Percentiles rank a stretch among this genome's conserved stretches.
phyloP scores from a whole-genome alignment of 345 rosid genomes.

The Eucalyptus melliodora region DNA sequence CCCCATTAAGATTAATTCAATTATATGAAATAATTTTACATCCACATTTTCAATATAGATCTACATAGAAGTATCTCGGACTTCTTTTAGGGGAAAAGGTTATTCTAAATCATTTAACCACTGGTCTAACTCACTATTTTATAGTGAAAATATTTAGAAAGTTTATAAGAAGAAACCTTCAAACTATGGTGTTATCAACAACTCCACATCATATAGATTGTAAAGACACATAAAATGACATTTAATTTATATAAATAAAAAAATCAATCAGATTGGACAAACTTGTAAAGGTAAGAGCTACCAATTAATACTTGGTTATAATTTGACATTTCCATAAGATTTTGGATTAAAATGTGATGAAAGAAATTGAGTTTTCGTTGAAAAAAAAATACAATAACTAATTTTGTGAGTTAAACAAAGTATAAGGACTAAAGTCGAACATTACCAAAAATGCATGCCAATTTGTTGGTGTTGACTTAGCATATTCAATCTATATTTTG shows the following conservation, averaged over 20 bases:
- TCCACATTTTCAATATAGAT: neutral
- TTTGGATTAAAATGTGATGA: neutral
- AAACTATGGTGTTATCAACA: neutral
- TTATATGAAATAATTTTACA: too few species aligned
- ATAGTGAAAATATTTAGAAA: neutral
- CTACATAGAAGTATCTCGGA: neutral
- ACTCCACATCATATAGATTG: neutral
- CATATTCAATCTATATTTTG: neutral
- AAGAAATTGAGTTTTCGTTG: neutral
- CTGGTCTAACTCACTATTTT: neutral
- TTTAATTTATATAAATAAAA: neutral
- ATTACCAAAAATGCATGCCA: neutral
- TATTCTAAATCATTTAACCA: neutral
- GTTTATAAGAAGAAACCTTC: neutral
- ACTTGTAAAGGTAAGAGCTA: neutral
- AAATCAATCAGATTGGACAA: neutral
- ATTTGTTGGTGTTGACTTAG: neutral
- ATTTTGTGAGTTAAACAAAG: neutral
- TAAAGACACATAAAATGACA: neutral
- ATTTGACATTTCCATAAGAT: neutral
- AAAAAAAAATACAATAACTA: neutral
- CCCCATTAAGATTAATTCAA: neutral
- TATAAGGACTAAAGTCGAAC: neutral
- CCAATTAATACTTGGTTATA: neutral
- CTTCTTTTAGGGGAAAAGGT: neutral